Conservation (phyloP, 106 monocot genomes). For the Allium sativum region DNA sequence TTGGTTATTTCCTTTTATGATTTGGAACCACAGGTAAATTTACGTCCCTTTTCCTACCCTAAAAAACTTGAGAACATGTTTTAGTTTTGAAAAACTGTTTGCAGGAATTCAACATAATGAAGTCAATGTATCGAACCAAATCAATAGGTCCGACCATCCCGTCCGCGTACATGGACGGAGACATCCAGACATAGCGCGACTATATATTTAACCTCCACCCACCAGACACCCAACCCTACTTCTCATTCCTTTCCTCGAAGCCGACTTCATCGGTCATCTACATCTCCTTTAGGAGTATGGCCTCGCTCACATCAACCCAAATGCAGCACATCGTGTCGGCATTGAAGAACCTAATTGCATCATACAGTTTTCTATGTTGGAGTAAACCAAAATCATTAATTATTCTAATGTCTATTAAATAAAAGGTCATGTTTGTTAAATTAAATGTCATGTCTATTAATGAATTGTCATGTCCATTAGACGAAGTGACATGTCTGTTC, state of each 20-base stretch:
- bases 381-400: no score
- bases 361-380: no score
- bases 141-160: constrained; percentile 33
- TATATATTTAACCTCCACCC: constrained; percentile 22
- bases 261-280: constrained; percentile 16
- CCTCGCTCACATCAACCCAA: not conserved
- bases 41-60: not conserved
- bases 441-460: no score
- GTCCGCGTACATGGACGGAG: not conserved
- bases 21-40: constrained; percentile 24
- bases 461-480: no score
- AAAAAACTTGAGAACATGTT: no score
- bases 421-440: no score
- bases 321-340: not conserved
- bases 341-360: no score
- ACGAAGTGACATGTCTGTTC: no score
- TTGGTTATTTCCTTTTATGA: constrained; percentile 50
- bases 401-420: no score
- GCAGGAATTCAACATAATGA: constrained; percentile 18
- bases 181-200: constrained; percentile 7
- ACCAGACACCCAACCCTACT: constrained; percentile 16
- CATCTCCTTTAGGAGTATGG: constrained; percentile 25
- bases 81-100: no score
- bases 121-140: constrained; percentile 3
- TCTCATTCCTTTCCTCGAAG: constrained; percentile 16